A percentile compares a stretch with the other conserved stretches of the same genome.
phyloP scores from a whole-genome alignment of 805 yeast species.

The Hanseniaspora meyeri region DNA sequence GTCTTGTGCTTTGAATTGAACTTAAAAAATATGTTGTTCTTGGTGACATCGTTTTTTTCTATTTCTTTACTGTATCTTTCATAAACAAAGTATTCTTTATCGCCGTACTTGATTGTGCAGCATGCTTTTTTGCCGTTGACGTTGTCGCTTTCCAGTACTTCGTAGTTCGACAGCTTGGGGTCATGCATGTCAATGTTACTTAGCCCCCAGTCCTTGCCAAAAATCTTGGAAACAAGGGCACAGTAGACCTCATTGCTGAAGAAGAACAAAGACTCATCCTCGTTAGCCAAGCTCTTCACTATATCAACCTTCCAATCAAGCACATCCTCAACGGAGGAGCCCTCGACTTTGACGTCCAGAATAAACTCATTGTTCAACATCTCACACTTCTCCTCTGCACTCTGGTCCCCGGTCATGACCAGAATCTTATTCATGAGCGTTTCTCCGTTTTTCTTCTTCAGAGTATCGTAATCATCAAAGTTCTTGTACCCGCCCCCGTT shows the following conservation, averaged over 20 bases:
- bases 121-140: not conserved
- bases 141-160: not conserved
- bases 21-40: conserved; percentile 1
- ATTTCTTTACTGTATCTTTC: not conserved
- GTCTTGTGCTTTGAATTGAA: not conserved
- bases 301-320: conserved; percentile 10
- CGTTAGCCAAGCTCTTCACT: not conserved
- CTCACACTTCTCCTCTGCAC: not conserved
- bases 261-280: not conserved
- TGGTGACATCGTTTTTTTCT: not conserved
- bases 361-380: conserved; percentile 5
- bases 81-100: not conserved
- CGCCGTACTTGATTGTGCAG: not conserved
- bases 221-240: not conserved
- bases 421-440: not conserved
- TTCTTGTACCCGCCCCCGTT: not conserved
- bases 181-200: not conserved
- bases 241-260: conserved; percentile 9
- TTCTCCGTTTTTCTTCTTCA: not conserved
- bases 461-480: not conserved
- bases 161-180: not conserved
- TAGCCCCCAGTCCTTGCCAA: not conserved
- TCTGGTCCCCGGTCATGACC: not conserved
- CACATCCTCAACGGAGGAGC: not conserved
- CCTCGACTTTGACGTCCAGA: not conserved